Percentiles rank a stretch among this genome's conserved stretches.
phyloP scores from a whole-genome alignment of 148 eudicot genomes.

The Amaranthus cruentus region DNA sequence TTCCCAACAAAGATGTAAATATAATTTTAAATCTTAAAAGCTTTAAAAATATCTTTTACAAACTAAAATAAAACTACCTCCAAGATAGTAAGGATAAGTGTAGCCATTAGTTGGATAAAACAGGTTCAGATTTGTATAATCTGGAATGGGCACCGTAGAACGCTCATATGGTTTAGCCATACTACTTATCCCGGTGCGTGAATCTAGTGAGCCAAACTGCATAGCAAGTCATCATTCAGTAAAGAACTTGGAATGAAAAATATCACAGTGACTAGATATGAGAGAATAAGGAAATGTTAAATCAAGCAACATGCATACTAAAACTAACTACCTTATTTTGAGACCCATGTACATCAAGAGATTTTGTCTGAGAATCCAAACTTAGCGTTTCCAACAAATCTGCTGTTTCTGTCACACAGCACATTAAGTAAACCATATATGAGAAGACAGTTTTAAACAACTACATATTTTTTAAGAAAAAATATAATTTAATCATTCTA shows the following conservation, averaged over 20 bases:
- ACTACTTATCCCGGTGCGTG: constrained; percentile 32
- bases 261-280: background rate
- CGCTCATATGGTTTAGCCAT: constrained; percentile 47
- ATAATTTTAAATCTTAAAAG: background rate
- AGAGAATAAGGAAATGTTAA: background rate
- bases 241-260: background rate
- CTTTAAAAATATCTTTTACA: background rate
- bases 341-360: constrained; percentile 36
- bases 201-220: constrained; percentile 44
- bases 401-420: constrained; percentile 28
- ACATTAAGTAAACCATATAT: background rate
- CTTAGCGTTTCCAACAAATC: constrained; percentile 41
- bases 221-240: background rate
- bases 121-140: constrained; percentile 28
- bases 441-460: background rate
- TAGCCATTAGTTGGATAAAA: constrained; percentile 37
- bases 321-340: constrained; percentile 33
- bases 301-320: background rate
- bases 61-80: constrained; percentile 20
- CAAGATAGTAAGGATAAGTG: constrained; percentile 34
- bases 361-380: constrained; percentile 38
- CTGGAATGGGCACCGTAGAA: constrained; percentile 35
- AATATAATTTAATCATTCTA: background rate
- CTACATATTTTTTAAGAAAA: background rate
- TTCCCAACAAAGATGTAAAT: too few relatives aligned